Base-by-base conservation (phyloP, 495 filamentous ascomycete genomes). In the Hyaloscypha finlandica region DNA sequence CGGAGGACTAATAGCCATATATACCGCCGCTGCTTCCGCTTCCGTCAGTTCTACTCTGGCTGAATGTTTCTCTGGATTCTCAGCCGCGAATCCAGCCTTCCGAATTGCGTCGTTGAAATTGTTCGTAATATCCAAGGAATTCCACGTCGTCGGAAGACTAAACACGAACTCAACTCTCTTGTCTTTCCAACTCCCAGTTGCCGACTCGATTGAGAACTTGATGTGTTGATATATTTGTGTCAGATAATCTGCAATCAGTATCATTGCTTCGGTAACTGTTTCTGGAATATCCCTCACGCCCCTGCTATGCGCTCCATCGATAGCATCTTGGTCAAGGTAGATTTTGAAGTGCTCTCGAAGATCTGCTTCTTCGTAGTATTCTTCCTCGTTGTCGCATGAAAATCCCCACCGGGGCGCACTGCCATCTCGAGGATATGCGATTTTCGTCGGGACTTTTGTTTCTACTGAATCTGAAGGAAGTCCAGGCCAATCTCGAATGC, bases 11-110 rank as follows among this genome's bases (percentile, higher is more conserved):
- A 35, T 61, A 19, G 45, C 59, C 16, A 35, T 61, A 29, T 61
- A 61, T 25, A 61, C 59, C 39, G 59, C 59, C 16, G 59, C 59
- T n/a, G 59, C 59, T 61, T 61, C 14, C 39, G 59, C 32, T 20
- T 61, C 59, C 6, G 59, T 61, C 20, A 61, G 59, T 31, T 35
- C 45, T 6, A 48, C 45, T 48, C 45, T 35, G 16, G 45, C 37
- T 19, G 31, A 8, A 31, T 61, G 59, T 9, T 61, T 48, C n/a
- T n/a, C n/a, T 45, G 25, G 33, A 29, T 35, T 35, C 16, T 35
- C 59, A 42, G 11, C 12, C 39, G 32, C 59, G 22, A 61, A 61
- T 19, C 59, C 59, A 16, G 59, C 59, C 11, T 61, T 19, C 35
- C 11, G 6, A 29, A 61, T 61, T 19, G 39, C 39, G 20, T 37